Base-by-base conservation (phyloP, 306 rosid species). In the Vigna radiata region DNA sequence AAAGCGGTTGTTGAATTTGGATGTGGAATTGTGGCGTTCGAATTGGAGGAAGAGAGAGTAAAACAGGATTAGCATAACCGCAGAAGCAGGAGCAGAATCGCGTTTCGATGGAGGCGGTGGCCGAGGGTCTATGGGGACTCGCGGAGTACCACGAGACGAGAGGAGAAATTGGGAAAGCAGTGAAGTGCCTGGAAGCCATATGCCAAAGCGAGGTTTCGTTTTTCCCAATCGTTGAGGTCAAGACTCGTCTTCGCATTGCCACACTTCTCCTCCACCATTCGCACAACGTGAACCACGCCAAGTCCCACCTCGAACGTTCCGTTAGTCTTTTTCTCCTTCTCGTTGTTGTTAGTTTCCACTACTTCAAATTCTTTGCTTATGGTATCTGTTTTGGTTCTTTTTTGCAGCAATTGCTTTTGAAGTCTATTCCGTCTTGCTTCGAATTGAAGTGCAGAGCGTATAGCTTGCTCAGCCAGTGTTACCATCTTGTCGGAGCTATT, bases 181-280 rank as follows among this genome's bases (percentile, higher is more conserved):
- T 90, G 23, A 95, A 92, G 85, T 95, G 98, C 54, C 77, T 95
- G 8, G 98, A 92, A 86, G 98, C 98, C 60, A 90, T 95, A 1
- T 90, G 96, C 61, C 98, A 94, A 68, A 89, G 93, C 77, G 85
- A 83, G 2, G 96, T 91, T 2, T 90, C 97, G 7, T 92, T 95
- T 81, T 90, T 88, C 85, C 98, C 98, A 16, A 83, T 92, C 63
- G 92, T 92, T 0, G 98, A 95, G 85, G 97, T 95, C 87, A 95
- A 89, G 83, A 89, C 94, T 16, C 96, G 97, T 17, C 97, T 95
- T 18, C 97, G 98, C 61, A 83, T 92, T 72, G 97, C 97, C 23
- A 84, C 97, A 9, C 87, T 95, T 15, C 97, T 95, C 2, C 91
- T 95, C 65, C 89, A 88, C 82, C 90, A 89, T 60, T 92, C 97